Evolutionary conservation across 2,329 filamentous ascomycete species (phyloP), one percentile per base, ranked within the genome.

Genomic region (Colletotrichum melonis): DNA sequence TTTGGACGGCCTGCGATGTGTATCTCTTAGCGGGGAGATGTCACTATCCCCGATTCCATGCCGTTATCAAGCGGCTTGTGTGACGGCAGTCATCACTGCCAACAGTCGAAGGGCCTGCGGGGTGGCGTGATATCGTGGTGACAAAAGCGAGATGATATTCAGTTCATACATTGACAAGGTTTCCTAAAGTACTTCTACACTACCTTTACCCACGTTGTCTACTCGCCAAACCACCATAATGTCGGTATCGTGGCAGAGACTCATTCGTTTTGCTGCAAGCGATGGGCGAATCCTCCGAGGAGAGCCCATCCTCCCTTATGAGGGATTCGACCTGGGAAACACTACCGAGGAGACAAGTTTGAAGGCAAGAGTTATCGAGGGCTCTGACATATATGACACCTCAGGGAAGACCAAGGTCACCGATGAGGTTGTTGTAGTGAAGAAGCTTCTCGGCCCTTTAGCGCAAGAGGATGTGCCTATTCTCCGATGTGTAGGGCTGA

Each of bases 401-500:
- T 82, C 83, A 0, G 83, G 87, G 1, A 76, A 77, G 8, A 90
- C 88, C 0, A 80, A 79, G 19, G 85, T 90, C 1, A 89, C 88
- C 0, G 86, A 90, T 26, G 86, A 91, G 75, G 79, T 88, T 11
- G 88, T 86, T 2, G 85, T 83, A 0, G 89, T 92, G 7, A 87
- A 89, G 76, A 82, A 81, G 64, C 78, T 91, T 0, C 82, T 92
- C 0, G 87, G 88, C 0, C 89, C 89, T 0, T 78, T 92, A 38
- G 82, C 85, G 0, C 80, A 78, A 11, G 79, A 80, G 2, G 88
- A 91, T 63, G 87, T 91, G 0, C 87, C 88, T 0, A 89, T 90
- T 56, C 77, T 92, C 4, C 81, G 89, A 24, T 92, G 90, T 75
- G 86, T 91, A 14, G 90, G 90, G 0, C 77, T 92, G 32, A 91